Evolutionary conservation across 495 filamentous ascomycete species (phyloP).

Genomic region (Gamarada debralockiae): DNA sequence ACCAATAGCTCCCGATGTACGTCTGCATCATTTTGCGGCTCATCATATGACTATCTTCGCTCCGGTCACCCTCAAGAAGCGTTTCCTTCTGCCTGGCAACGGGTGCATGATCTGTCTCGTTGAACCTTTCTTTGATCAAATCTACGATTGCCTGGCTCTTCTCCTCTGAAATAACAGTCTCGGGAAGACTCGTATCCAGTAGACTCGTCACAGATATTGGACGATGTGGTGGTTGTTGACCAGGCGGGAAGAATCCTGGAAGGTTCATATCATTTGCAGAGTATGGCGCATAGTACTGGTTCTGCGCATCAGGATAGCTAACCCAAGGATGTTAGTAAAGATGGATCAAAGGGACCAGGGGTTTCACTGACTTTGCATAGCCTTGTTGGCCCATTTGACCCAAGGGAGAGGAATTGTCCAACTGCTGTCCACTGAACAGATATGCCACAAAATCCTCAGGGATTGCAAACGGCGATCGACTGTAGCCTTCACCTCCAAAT

Average conservation of each 20-base stretch:
- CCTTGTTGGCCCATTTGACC: slow-evolving; percentile 38
- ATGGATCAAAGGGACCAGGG: neutral
- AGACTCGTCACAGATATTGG: slow-evolving; percentile 92
- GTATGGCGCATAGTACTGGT: slow-evolving; percentile 49
- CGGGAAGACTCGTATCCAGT: slow-evolving; percentile 75
- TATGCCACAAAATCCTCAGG: slow-evolving; percentile 91
- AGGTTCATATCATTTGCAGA: slow-evolving; percentile 40
- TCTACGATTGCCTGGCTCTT: slow-evolving; percentile 82
- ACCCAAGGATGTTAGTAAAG: neutral
- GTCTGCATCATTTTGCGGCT: slow-evolving; percentile 92
- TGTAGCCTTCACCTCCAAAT: slow-evolving; percentile 77
- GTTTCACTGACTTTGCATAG: slow-evolving; percentile 38
- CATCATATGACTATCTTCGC: slow-evolving; percentile 69
- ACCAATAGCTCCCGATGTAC: slow-evolving; percentile 92
- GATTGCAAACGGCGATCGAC: slow-evolving; percentile 82
- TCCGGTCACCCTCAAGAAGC: slow-evolving; percentile 73
- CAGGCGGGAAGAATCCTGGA: slow-evolving; percentile 46
- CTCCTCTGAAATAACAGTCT: slow-evolving; percentile 79
- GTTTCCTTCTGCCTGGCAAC: slow-evolving; percentile 72
- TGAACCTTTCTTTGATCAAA: slow-evolving; percentile 77
- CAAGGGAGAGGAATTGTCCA: slow-evolving; percentile 25
- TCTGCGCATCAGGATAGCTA: slow-evolving; percentile 48
- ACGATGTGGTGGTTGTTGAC: slow-evolving; percentile 49
- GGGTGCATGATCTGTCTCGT: slow-evolving; percentile 72
- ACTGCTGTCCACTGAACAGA: slow-evolving; percentile 68